phyloP scores from a whole-genome alignment of 1,284 basidiomycete genomes.

The Ustilago hordei region DNA sequence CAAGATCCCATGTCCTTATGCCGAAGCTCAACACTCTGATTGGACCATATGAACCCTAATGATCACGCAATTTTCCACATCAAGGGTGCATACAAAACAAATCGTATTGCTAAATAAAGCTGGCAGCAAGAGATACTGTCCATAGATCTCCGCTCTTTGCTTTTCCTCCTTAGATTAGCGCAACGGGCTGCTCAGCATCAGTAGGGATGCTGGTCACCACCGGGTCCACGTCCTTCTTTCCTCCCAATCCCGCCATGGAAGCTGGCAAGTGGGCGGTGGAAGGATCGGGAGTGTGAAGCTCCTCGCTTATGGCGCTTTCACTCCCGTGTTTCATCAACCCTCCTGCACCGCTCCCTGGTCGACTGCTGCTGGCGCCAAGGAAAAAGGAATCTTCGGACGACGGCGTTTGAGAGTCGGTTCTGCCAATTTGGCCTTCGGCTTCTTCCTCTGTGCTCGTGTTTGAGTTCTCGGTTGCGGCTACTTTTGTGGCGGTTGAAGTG shows the following conservation, averaged over 20 bases:
- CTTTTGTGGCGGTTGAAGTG: not conserved
- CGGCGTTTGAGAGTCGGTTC: constrained; percentile 45
- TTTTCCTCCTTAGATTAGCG: not conserved
- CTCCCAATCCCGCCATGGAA: constrained; percentile 15
- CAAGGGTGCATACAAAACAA: not conserved
- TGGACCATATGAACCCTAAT: not conserved
- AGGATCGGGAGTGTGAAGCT: constrained; percentile 43
- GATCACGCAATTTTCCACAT: not conserved
- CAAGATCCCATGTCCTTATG: not conserved
- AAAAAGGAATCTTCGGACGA: constrained; percentile 46
- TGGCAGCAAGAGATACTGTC: not conserved
- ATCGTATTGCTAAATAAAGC: not conserved
- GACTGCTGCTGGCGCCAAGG: constrained; percentile 32
- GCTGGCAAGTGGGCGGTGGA: constrained; percentile 27
- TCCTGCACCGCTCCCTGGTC: constrained; percentile 33
- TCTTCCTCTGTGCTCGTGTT: not conserved
- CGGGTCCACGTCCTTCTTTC: constrained; percentile 6
- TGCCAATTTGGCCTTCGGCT: constrained; percentile 15
- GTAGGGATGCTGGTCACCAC: constrained; percentile 15
- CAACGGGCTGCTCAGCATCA: not conserved
- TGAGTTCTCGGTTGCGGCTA: not conserved
- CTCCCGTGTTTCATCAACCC: constrained; percentile 45
- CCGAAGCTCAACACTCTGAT: not conserved
- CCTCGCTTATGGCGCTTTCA: constrained; percentile 51
- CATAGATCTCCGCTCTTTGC: not conserved